Base-by-base conservation (phyloP, 2,329 filamentous ascomycete species). In the Aspergillus sp. region DNA sequence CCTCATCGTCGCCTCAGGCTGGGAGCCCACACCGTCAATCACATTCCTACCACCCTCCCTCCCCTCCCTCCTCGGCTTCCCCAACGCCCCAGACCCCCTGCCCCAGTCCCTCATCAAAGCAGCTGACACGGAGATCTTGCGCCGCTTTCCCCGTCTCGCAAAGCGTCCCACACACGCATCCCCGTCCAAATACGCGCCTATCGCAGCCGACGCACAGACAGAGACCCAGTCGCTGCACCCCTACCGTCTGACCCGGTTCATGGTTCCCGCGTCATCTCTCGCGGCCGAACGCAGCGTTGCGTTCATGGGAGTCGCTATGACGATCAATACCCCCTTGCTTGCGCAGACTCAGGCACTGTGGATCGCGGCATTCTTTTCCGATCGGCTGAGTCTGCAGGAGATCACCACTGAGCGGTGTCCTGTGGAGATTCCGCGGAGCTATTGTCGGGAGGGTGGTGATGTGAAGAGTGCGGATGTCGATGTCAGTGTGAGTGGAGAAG, bases 281-380 rank as follows among this genome's bases (percentile, higher is more conserved):
- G 61, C 72, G 6, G 71, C 70, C 4, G 71, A 75, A 18, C 75
- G 77, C 17, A 78, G 77, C 2, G 68, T 83, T 5, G 80, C 78
- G 5, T 84, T 84, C 62, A 61, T 78, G 20, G 81, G 81, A 26
- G 72, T 81, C 48, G 67, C 78, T 17, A 76, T 73, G 62, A 79
- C 77, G 57, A 71, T 81, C 55, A 76, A 76, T 62, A 82, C 78
- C 36, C 64, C 73, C 1, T 62, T 79, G 26, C 64, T 79, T 3
- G 74, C 80, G 6, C 79, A 83, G 53, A 63, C 78, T 2, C 78
- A 81, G 52, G 82, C 83, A 0, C 75, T 89, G 3, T 89, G 87
- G 87, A 79, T 88, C 30, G 77, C 80, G 0, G 87, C 89, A 0
- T 91, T 85, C 67, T 82, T 93, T 24, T 77, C 81, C 49, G 78